Evolutionary conservation across 2,329 filamentous ascomycete genomes (phyloP), one percentile per base, ranked within the genome.

Genomic region (Ascosphaera acerosa): DNA sequence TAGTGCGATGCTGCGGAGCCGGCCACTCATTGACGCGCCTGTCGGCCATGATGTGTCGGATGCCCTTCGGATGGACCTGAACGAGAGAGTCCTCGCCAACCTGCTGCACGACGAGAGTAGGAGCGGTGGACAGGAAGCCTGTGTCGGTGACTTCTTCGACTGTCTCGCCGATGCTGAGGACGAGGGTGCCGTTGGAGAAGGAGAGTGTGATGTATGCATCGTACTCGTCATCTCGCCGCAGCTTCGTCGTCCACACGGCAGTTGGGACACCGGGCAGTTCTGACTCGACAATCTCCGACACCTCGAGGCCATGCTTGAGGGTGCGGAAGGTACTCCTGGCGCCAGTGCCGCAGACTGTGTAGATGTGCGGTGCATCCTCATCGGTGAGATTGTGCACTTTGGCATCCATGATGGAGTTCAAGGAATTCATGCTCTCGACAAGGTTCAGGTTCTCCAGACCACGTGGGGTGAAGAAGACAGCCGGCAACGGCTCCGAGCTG

Each of bases 131-230:
- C 6, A 94, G 57, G 46, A 99, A 92, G 0, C 84, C 81, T 6
- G 82, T 90, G 46, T 94, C 81, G 5, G 72, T 81, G 3, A 92
- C 81, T 52, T 94, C 81, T 48, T 92, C 82, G 0, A 97, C 87
- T 2, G 82, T 91, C 48, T 97, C 87, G 3, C 84, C 87, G 39
- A 97, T 92, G 44, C 81, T 89, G 10, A 97, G 60, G 1, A 94
- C 82, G 9, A 94, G 61, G 0, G 87, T 97, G 18, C 71, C 76
- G 41, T 89, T 89, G 23, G 73, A 71, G 44, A 91, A 87, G 2
- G 81, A 90, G 4, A 99, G 62, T n/a, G 97, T 68, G 36, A 97
- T 91, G 45, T 94, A 92, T 0, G 80, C 75, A 51, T 97, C 84
- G 39, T 73, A 90, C 41, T 84, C 68, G 41, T 94, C 84, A 12